These are phyloP conservation scores for Diaporthe sp. DNA, from an alignment of 2,329 filamentous ascomycete species.

Conservation along the genomic window DNA sequence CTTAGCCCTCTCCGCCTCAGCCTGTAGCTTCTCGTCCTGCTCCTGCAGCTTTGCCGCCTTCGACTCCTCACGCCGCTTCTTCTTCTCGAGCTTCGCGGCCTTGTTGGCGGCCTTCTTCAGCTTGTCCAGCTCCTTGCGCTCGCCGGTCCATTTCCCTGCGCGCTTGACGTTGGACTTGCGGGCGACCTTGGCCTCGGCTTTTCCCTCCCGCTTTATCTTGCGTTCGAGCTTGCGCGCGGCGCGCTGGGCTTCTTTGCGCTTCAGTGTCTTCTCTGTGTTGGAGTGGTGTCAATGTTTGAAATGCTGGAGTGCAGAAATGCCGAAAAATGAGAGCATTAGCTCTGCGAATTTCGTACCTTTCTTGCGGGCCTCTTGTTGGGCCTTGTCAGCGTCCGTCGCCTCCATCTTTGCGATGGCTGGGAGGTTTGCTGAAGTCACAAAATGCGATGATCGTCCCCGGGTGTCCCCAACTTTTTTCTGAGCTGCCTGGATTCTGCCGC, in stretches of 20 bases:
- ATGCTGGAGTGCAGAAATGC: too few species aligned
- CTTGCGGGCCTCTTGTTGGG: background rate
- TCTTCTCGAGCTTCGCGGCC: slow-evolving; percentile 35
- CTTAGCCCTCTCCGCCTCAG: slow-evolving; percentile 21
- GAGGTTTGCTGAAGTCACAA: background rate
- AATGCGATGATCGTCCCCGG: slow-evolving; percentile 2
- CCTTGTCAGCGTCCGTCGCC: slow-evolving; percentile 4
- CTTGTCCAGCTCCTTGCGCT: slow-evolving; percentile 34
- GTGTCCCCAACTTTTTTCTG: slow-evolving; percentile 30
- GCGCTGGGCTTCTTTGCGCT: slow-evolving; percentile 46
- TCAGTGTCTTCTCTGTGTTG: slow-evolving; percentile 46
- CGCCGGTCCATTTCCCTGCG: slow-evolving; percentile 25
- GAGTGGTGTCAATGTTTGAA: background rate
- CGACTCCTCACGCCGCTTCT: slow-evolving; percentile 27
- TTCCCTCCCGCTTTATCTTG: slow-evolving; percentile 51
- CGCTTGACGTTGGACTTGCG: slow-evolving; percentile 42
- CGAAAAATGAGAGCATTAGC: background rate
- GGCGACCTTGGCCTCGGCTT: slow-evolving; percentile 52
- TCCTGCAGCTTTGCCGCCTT: slow-evolving; percentile 25
- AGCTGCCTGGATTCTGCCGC: slow-evolving; percentile 29
- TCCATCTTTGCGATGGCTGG: slow-evolving; percentile 20
- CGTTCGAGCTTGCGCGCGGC: slow-evolving; percentile 50
- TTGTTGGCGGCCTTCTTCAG: slow-evolving; percentile 36
- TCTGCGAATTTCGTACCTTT: background rate
- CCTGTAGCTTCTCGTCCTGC: background rate